Evolutionary conservation across 129 eudicot species (phyloP).

Genomic region (Arctium lappa): DNA sequence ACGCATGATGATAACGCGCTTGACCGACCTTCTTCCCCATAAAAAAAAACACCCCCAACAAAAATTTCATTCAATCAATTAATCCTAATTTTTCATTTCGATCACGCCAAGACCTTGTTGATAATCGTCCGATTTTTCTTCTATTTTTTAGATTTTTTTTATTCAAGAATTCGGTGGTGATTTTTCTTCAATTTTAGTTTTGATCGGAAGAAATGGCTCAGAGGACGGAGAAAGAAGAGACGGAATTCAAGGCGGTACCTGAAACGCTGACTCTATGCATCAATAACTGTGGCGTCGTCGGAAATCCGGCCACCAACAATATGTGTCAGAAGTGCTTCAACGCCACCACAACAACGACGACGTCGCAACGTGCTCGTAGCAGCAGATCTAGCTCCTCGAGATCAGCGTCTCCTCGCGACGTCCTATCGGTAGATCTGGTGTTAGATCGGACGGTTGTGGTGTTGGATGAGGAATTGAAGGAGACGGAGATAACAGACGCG

Average conservation of each 20-base stretch:
- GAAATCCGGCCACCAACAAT: slow-evolving; percentile 51
- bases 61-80: not conserved
- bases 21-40: slow-evolving; percentile 26
- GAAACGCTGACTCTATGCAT: slow-evolving; percentile 54
- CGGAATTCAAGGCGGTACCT: slow-evolving; percentile 59
- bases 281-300: slow-evolving; percentile 67
- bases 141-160: not conserved
- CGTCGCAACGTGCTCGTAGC: slow-evolving; percentile 26
- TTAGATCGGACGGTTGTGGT: slow-evolving; percentile 22
- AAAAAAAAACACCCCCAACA: slow-evolving; percentile 1
- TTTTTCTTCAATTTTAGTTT: not conserved
- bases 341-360: slow-evolving; percentile 31
- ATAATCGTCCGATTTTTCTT: not conserved
- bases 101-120: not conserved
- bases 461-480: slow-evolving; percentile 11
- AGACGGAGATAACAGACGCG: not conserved
- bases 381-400: slow-evolving; percentile 49
- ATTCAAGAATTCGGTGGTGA: not conserved
- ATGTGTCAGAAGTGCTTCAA: slow-evolving; percentile 67
- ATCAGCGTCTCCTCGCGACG: slow-evolving; percentile 20
- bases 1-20: slow-evolving; percentile 19
- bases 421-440: slow-evolving; percentile 22
- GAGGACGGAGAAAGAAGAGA: slow-evolving; percentile 67
- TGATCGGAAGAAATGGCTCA: slow-evolving; percentile 51
- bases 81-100: slow-evolving; percentile 6